Evolutionary conservation across 768 basidiomycete species (phyloP).

Genomic region (Pulveroboletus ravenelii): DNA sequence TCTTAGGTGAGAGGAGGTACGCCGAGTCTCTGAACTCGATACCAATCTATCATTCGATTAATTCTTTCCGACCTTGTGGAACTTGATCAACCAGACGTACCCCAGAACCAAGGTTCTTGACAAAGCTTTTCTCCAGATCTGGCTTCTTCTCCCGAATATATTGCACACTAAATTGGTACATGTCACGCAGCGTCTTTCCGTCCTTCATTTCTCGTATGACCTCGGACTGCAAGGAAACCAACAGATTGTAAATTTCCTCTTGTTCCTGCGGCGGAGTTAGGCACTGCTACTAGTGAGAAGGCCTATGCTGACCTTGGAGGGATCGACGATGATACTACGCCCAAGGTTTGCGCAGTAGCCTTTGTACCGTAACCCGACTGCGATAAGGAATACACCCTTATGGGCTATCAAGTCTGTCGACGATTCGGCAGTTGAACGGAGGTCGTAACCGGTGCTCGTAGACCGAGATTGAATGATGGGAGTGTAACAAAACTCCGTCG

Average conservation of each 20-base stretch:
- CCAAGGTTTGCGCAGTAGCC: constrained; percentile 92
- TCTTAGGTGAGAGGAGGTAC: constrained; percentile 81
- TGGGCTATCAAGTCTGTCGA: constrained; percentile 62
- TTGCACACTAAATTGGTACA: constrained; percentile 71
- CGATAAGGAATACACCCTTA: constrained; percentile 78
- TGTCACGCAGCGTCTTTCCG: constrained; percentile 63
- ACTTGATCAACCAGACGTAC: constrained; percentile 42
- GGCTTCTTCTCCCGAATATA: constrained; percentile 75
- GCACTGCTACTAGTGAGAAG: background rate
- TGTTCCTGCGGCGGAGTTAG: constrained; percentile 57
- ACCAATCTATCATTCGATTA: constrained; percentile 62
- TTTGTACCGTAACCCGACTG: constrained; percentile 80
- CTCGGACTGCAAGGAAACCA: constrained; percentile 74
- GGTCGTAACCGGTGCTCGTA: constrained; percentile 78
- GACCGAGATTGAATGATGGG: constrained; percentile 95
- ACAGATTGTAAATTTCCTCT: constrained; percentile 67
- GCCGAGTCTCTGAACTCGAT: constrained; percentile 91
- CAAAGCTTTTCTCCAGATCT: constrained; percentile 77
- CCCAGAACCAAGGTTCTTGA: constrained; percentile 87
- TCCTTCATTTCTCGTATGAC: constrained; percentile 74
- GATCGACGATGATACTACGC: constrained; percentile 93
- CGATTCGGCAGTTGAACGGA: constrained; percentile 83
- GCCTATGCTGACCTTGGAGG: constrained; percentile 56
- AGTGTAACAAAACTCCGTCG: constrained; percentile 89
- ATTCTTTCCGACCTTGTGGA: background rate